Conservation (phyloP, 495 filamentous ascomycete species). For the Podospora pseudopauciseta region DNA sequence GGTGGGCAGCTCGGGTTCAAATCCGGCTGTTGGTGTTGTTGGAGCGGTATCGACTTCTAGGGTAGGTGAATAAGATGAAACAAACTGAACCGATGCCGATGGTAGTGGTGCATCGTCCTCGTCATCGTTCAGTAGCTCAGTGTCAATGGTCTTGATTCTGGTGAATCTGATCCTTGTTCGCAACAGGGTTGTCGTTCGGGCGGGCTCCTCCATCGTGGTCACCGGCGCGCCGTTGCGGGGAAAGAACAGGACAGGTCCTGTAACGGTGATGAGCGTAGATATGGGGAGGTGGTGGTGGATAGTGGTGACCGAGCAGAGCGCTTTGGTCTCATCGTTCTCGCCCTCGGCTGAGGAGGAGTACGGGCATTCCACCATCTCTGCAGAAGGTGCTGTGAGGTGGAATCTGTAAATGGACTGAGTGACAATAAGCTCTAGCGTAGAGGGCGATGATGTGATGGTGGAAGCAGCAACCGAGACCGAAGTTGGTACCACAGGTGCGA, state of each 20-base stretch:
- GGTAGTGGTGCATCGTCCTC: neutral
- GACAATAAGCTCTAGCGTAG: neutral
- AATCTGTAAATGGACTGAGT: neutral
- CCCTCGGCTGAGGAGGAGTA: neutral
- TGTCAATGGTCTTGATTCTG: neutral
- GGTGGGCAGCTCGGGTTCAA: neutral
- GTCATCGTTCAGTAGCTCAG: neutral
- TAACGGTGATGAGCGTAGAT: neutral
- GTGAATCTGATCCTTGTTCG: neutral
- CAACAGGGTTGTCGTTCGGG: neutral
- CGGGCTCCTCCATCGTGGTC: neutral
- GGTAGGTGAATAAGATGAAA: neutral
- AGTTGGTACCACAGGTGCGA: neutral
- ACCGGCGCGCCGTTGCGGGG: neutral
- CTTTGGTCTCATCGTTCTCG: neutral
- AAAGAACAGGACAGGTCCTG: neutral
- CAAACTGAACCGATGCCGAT: neutral
- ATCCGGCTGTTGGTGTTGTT: neutral
- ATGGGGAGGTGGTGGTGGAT: slow-evolving; percentile 11
- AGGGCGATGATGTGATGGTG: neutral
- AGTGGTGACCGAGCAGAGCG: slow-evolving; percentile 17
- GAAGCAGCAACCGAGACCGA: neutral
- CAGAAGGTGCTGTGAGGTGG: neutral
- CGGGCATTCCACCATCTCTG: neutral
- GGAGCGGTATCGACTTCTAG: neutral